A percentile compares a stretch with the other conserved stretches of the same genome.
These are phyloP conservation scores for Botrytis medusae DNA, from an alignment of 2,329 filamentous ascomycete genomes.

Conservation along the genomic window DNA sequence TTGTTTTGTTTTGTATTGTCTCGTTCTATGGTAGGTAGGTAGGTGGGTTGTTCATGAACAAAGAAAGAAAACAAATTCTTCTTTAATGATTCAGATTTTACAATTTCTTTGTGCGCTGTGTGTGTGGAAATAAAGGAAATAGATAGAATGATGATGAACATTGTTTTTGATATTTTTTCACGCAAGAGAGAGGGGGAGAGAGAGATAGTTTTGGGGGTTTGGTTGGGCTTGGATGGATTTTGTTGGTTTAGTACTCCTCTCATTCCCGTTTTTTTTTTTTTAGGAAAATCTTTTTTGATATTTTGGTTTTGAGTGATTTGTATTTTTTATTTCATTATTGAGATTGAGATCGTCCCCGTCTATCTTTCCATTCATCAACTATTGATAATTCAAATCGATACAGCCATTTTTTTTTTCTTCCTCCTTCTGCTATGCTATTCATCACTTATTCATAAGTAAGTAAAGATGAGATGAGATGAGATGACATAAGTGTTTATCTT, in stretches of 20 bases:
- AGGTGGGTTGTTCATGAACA: not conserved
- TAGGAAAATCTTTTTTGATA: too few relatives aligned
- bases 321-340: not conserved
- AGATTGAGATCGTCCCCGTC: too few relatives aligned
- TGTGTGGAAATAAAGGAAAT: not conserved
- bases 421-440: not conserved
- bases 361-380: not conserved
- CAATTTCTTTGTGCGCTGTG: not conserved
- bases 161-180: not conserved
- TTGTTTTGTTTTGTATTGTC: not conserved
- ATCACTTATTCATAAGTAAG: not conserved
- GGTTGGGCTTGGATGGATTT: not conserved
- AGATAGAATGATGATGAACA: rapidly evolving
- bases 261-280: not conserved
- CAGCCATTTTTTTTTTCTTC: not conserved
- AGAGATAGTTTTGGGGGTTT: not conserved
- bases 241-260: not conserved
- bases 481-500: too few relatives aligned
- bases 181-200: not conserved
- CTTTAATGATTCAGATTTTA: not conserved
- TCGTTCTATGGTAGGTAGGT: not conserved
- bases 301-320: not conserved
- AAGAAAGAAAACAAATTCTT: not conserved
- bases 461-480: not conserved
- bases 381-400: not conserved